phyloP scores from a whole-genome alignment of 768 basidiomycete species.

The Pleurotus cornucopiae region DNA sequence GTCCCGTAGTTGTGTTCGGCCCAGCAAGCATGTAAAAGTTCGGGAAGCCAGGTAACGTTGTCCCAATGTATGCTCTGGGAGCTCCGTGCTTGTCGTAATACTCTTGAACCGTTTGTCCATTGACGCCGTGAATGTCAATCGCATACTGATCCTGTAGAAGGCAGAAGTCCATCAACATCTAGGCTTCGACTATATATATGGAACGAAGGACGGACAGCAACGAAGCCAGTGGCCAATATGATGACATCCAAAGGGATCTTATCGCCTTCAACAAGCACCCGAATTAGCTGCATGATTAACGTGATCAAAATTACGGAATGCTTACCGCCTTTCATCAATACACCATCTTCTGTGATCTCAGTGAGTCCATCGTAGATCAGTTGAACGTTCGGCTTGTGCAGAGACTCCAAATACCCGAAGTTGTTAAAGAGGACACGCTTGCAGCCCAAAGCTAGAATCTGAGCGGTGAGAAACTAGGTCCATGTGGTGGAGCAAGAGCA shows the following conservation, averaged over 20 bases:
- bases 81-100: conserved; percentile 34
- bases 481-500: neutral
- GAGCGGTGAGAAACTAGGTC: neutral
- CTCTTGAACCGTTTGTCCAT: conserved; percentile 29
- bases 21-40: conserved; percentile 40
- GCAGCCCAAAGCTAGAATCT: conserved; percentile 40
- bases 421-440: conserved; percentile 51
- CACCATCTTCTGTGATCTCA: conserved; percentile 34
- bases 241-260: conserved; percentile 31
- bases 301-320: neutral
- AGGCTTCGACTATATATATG: neutral
- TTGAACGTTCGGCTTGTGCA: conserved; percentile 42
- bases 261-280: conserved; percentile 20
- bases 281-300: neutral
- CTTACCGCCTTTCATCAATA: conserved; percentile 35
- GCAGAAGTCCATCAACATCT: neutral
- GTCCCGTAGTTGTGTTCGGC: conserved; percentile 40
- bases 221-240: conserved; percentile 35
- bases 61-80: conserved; percentile 41
- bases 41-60: conserved; percentile 39
- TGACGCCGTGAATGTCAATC: conserved; percentile 24
- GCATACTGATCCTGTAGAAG: conserved; percentile 28
- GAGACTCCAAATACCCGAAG: conserved; percentile 33
- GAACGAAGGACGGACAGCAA: conserved; percentile 16
- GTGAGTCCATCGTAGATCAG: conserved; percentile 39